A percentile compares a stretch with the other conserved stretches of the same genome.
phyloP scores from a whole-genome alignment of 768 basidiomycete genomes.

The Mycena filopes region DNA sequence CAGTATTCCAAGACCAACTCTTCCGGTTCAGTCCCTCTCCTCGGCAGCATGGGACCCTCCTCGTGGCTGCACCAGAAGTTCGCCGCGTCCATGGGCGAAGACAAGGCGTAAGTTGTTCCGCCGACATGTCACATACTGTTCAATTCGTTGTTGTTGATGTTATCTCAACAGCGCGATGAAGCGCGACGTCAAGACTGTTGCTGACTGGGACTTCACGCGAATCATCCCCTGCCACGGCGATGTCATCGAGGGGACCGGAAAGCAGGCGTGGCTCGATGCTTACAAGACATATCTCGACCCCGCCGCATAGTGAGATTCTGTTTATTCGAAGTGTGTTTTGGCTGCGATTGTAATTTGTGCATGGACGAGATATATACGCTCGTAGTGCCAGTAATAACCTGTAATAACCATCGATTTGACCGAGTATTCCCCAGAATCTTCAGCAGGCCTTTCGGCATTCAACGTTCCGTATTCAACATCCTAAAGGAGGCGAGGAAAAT shows the following conservation, averaged over 20 bases:
- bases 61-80: conserved; percentile 46
- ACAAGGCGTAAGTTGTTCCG: conserved; percentile 50
- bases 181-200: conserved; percentile 71
- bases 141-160: neutral
- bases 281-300: conserved; percentile 29
- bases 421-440: no score
- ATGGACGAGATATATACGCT: no score
- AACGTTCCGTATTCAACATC: no score
- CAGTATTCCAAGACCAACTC: conserved; percentile 55
- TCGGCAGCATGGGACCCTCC: conserved; percentile 44
- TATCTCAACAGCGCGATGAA: conserved; percentile 59
- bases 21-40: conserved; percentile 37
- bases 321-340: no score
- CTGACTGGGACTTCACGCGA: conserved; percentile 77
- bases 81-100: conserved; percentile 36
- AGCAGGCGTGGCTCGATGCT: conserved; percentile 49
- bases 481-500: no score
- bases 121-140: neutral
- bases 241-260: conserved; percentile 61
- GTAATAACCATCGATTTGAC: no score
- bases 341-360: no score
- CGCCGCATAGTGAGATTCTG: no score
- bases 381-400: no score
- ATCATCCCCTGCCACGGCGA: conserved; percentile 82
- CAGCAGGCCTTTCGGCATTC: no score